Evolutionary conservation across 371 early-diverging fungal genomes (phyloP).

Genomic region (Smittium culicis): DNA sequence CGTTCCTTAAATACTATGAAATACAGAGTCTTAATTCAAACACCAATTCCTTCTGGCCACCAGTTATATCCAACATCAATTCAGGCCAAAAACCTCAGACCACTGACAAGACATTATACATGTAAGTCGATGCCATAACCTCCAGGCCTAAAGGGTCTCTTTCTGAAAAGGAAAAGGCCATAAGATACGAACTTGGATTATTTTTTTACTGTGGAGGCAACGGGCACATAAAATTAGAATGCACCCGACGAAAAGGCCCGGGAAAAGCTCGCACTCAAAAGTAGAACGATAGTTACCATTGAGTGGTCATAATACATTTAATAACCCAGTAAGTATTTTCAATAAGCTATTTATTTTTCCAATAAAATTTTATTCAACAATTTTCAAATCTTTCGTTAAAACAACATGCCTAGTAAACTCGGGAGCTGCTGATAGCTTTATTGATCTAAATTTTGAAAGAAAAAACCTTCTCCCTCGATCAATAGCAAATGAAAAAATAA

Average conservation of each 20-base stretch:
- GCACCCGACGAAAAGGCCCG: neutral
- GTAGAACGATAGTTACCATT: neutral
- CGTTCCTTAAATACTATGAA: neutral
- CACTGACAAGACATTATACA: too few relatives aligned
- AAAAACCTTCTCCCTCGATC: neutral
- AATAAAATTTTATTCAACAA: neutral
- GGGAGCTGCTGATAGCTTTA: neutral
- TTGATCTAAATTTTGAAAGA: neutral
- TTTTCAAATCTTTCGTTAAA: neutral
- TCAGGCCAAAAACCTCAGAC: neutral
- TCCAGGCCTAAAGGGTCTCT: too few relatives aligned
- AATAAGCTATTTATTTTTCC: neutral
- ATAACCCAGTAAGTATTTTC: neutral
- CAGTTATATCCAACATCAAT: neutral
- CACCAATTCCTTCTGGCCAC: neutral
- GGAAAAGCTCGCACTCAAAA: neutral
- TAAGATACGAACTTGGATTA: neutral
- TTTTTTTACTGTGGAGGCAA: neutral
- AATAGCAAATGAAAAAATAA: neutral
- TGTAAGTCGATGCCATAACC: too few relatives aligned
- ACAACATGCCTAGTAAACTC: neutral
- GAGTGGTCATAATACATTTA: neutral
- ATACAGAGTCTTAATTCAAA: neutral
- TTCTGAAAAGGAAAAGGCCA: neutral
- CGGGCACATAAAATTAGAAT: neutral